phyloP scores from a whole-genome alignment of 1,284 basidiomycete species.

The Phenoliferia sp. region DNA sequence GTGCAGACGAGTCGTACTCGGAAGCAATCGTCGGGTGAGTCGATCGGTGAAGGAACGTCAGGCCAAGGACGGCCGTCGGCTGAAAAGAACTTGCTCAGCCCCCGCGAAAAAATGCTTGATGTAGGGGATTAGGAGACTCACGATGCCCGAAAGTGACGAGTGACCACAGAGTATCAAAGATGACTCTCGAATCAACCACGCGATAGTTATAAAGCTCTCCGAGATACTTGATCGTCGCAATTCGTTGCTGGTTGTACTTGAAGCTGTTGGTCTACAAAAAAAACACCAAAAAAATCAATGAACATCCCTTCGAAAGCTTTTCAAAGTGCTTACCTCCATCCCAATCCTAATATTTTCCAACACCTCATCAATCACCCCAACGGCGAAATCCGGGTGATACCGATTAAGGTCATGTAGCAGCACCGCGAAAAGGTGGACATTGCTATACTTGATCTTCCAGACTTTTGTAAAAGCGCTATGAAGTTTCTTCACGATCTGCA shows the following conservation, averaged over 20 bases:
- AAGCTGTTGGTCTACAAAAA: constrained; percentile 73
- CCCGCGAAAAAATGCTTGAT: constrained; percentile 14
- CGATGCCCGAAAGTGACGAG: constrained; percentile 94
- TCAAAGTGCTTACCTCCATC: constrained; percentile 55
- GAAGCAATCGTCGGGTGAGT: constrained; percentile 95
- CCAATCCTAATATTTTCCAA: constrained; percentile 87
- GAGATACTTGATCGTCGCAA: constrained; percentile 87
- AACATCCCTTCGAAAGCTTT: not conserved
- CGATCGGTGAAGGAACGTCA: constrained; percentile 66
- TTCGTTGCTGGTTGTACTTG: constrained; percentile 86
- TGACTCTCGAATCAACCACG: constrained; percentile 77
- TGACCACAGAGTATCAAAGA: constrained; percentile 93
- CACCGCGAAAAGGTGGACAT: constrained; percentile 87
- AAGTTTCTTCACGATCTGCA: constrained; percentile 41
- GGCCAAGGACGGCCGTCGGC: constrained; percentile 87
- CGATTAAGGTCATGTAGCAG: constrained; percentile 87
- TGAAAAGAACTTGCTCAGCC: constrained; percentile 39
- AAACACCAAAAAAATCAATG: not conserved
- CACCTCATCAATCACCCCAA: constrained; percentile 87
- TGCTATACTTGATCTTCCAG: constrained; percentile 92
- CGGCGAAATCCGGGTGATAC: constrained; percentile 82
- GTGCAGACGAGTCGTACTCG: constrained; percentile 86
- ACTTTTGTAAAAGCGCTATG: constrained; percentile 87
- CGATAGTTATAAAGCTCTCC: constrained; percentile 97
- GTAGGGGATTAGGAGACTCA: constrained; percentile 48